Conservation (phyloP, 305 asterid species). For the Stenogyne calaminthoides region DNA sequence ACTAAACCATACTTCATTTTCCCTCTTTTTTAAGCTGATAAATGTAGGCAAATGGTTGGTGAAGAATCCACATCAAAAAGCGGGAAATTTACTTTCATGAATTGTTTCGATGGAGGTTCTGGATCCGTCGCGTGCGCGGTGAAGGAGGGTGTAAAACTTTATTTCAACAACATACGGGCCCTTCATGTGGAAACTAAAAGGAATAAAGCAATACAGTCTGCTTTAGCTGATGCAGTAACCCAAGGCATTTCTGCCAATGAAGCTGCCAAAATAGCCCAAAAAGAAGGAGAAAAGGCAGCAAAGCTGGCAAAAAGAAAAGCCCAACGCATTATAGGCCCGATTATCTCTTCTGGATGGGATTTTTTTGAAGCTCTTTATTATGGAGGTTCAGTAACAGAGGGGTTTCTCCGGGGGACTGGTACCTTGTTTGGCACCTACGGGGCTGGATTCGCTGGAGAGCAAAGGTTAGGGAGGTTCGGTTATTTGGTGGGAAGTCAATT, state of each 20-base stretch:
- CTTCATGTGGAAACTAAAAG: slow-evolving; percentile 74
- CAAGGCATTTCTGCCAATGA: slow-evolving; percentile 77
- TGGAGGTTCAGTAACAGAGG: slow-evolving; percentile 90
- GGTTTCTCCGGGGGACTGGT: slow-evolving; percentile 86
- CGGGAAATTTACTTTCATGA: slow-evolving; percentile 69
- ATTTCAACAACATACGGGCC: slow-evolving; percentile 63
- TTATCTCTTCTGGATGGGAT: slow-evolving; percentile 95
- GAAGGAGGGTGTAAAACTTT: slow-evolving; percentile 89
- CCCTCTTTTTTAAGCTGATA: slow-evolving; percentile 66
- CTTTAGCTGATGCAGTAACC: slow-evolving; percentile 72
- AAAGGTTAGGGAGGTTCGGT: slow-evolving; percentile 82
- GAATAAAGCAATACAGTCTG: slow-evolving; percentile 71
- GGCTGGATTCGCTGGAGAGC: slow-evolving; percentile 72
- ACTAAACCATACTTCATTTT: slow-evolving; percentile 8
- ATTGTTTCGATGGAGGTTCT: slow-evolving; percentile 78
- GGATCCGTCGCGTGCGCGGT: slow-evolving; percentile 86
- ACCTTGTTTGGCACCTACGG: slow-evolving; percentile 78
- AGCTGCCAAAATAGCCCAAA: slow-evolving; percentile 72
- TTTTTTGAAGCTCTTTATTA: slow-evolving; percentile 86
- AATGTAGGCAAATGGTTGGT: slow-evolving; percentile 81
- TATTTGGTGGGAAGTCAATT: slow-evolving; percentile 83
- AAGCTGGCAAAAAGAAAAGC: slow-evolving; percentile 73
- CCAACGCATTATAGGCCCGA: slow-evolving; percentile 84
- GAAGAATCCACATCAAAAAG: slow-evolving; percentile 90
- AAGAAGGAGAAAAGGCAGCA: slow-evolving; percentile 95